These are phyloP conservation scores for Lineolata rhizophorae DNA, from an alignment of 495 filamentous ascomycete species.

Conservation along the genomic window DNA sequence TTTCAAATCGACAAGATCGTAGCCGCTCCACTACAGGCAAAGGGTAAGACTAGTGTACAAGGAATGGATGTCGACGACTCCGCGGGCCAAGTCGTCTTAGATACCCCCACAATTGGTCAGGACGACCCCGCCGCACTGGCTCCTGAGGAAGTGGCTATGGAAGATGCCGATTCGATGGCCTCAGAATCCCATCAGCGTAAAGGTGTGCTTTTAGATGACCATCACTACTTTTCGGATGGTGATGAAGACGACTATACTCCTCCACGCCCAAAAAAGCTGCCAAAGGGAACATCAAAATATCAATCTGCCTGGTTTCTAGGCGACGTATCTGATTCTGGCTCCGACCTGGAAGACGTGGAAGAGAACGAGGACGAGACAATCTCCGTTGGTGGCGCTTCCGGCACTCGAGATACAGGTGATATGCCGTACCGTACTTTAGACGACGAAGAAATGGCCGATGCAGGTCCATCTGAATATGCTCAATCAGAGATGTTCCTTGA, in stretches of 20 bases:
- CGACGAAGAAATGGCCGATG: constrained; percentile 40
- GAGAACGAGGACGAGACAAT: constrained; percentile 28
- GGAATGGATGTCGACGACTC: constrained; percentile 49
- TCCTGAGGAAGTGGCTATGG: constrained; percentile 62
- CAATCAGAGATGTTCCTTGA: constrained; percentile 84
- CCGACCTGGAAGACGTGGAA: constrained; percentile 48
- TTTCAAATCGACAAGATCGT: constrained; percentile 84
- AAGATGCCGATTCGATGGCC: constrained; percentile 38
- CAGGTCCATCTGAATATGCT: constrained; percentile 60
- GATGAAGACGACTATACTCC: constrained; percentile 33
- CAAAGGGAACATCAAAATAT: constrained; percentile 80
- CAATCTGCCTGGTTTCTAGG: constrained; percentile 85
- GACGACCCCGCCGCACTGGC: constrained; percentile 69
- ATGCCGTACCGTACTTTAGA: constrained; percentile 28
- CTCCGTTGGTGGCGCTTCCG: constrained; percentile 20
- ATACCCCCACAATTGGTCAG: constrained; percentile 47
- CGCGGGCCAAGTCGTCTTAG: constrained; percentile 31
- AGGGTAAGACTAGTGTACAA: constrained; percentile 36
- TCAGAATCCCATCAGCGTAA: constrained; percentile 34
- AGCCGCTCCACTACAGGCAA: constrained; percentile 36
- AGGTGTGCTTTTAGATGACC: constrained; percentile 83
- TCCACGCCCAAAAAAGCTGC: constrained; percentile 46
- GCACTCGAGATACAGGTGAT: constrained; percentile 45
- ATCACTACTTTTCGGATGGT: constrained; percentile 95
- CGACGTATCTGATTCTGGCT: constrained; percentile 70